Evolutionary conservation across 805 yeast species (phyloP).

Genomic region (Metschnikowia cubensis): DNA sequence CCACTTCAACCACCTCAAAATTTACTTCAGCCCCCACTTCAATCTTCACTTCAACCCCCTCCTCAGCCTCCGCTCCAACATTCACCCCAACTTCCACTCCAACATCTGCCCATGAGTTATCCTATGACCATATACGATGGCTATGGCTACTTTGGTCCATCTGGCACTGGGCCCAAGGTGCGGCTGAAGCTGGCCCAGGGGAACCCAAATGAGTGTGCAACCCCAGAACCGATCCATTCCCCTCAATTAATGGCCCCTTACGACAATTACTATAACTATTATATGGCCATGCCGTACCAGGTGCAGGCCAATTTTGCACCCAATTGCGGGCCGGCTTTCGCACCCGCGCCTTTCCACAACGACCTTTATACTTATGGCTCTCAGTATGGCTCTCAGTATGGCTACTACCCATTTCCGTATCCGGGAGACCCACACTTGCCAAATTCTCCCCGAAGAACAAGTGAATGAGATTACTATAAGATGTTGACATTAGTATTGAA

Average conservation of each 20-base stretch:
- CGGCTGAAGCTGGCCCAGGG: background rate
- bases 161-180: background rate
- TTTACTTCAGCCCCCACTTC: background rate
- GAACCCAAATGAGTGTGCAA: background rate
- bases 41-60: background rate
- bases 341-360: background rate
- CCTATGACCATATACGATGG: background rate
- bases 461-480: background rate
- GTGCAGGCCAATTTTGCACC: conserved; percentile 4
- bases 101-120: background rate
- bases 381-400: conserved; percentile 1
- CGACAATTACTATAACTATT: background rate
- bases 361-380: background rate
- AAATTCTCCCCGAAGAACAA: background rate
- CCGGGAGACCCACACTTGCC: background rate
- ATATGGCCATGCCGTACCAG: background rate
- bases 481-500: background rate
- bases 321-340: conserved; percentile 3
- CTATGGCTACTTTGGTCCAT: background rate
- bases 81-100: background rate
- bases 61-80: background rate
- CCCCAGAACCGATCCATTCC: background rate
- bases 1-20: background rate
- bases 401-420: background rate
- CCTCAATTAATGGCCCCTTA: background rate